Conservation (phyloP, 208 protist genomes). For the Trypanosoma theileri region DNA sequence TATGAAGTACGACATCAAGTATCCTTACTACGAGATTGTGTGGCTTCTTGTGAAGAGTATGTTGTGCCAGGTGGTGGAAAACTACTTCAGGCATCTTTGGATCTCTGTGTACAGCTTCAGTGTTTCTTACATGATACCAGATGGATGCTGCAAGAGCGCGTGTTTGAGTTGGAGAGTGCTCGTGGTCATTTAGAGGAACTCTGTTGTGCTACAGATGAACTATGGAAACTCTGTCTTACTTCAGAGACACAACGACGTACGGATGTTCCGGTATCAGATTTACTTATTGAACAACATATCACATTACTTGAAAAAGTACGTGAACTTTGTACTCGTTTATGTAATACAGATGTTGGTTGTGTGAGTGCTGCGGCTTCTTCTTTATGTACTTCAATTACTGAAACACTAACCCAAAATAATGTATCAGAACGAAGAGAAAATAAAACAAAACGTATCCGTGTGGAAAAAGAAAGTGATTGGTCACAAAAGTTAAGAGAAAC, state of each 20-base stretch:
- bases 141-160: constrained; percentile 60
- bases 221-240: constrained; percentile 64
- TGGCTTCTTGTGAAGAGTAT: constrained; percentile 25
- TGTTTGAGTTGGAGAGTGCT: constrained; percentile 29
- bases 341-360: constrained; percentile 28
- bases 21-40: constrained; percentile 33
- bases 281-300: constrained; percentile 24
- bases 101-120: constrained; percentile 55
- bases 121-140: constrained; percentile 43
- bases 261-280: constrained; percentile 29
- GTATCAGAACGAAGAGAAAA: constrained; percentile 8
- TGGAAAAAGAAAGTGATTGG: constrained; percentile 28
- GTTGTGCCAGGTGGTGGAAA: constrained; percentile 19
- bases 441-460: constrained; percentile 36
- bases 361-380: constrained; percentile 13
- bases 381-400: constrained; percentile 10
- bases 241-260: constrained; percentile 38
- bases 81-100: constrained; percentile 46
- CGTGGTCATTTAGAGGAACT: constrained; percentile 47
- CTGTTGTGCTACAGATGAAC: constrained; percentile 28
- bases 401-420: background rate
- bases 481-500: constrained; percentile 13
- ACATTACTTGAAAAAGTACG: constrained; percentile 25
- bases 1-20: constrained; percentile 45
- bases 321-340: constrained; percentile 32